Evolutionary conservation across 805 yeast species (phyloP).

Genomic region (Wickerhamiella kurtzmanii): DNA sequence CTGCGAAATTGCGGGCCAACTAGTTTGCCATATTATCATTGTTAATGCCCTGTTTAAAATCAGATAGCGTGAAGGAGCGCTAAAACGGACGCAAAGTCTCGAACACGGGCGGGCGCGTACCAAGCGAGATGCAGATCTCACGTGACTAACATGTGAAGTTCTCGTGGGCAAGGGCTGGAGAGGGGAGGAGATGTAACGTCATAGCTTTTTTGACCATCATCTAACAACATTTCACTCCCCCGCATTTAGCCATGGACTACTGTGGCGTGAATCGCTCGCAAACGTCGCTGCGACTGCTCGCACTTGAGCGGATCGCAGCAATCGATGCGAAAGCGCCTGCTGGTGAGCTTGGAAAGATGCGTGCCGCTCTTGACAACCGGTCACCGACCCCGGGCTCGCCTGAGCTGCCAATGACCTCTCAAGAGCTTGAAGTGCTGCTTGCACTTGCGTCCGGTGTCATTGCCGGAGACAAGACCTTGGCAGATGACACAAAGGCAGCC

Average conservation of each 20-base stretch:
- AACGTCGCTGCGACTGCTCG: slow-evolving; percentile 14
- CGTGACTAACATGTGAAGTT: background rate
- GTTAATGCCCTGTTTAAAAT: too few relatives aligned
- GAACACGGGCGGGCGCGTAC: background rate
- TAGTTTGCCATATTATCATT: too few relatives aligned
- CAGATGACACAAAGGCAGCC: slow-evolving; percentile 7
- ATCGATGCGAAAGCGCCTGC: slow-evolving; percentile 10
- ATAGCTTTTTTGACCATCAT: background rate
- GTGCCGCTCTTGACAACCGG: slow-evolving; percentile 4
- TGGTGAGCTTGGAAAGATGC: slow-evolving; percentile 14
- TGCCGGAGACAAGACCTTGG: background rate
- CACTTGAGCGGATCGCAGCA: slow-evolving; percentile 15
- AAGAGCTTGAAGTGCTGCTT: slow-evolving; percentile 39
- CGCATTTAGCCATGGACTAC: slow-evolving; percentile 12
- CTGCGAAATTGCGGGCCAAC: too few relatives aligned
- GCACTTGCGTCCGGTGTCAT: slow-evolving; percentile 35
- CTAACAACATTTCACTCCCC: background rate
- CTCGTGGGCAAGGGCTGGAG: background rate
- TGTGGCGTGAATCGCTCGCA: slow-evolving; percentile 15
- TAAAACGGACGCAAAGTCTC: background rate
- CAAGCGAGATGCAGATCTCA: background rate
- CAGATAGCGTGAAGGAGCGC: too few relatives aligned
- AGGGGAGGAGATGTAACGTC: background rate
- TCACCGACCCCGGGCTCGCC: slow-evolving; percentile 1
- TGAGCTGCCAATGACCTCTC: slow-evolving; percentile 12